Conservation (phyloP, 129 eudicot genomes). For the Lactuca saligna region DNA sequence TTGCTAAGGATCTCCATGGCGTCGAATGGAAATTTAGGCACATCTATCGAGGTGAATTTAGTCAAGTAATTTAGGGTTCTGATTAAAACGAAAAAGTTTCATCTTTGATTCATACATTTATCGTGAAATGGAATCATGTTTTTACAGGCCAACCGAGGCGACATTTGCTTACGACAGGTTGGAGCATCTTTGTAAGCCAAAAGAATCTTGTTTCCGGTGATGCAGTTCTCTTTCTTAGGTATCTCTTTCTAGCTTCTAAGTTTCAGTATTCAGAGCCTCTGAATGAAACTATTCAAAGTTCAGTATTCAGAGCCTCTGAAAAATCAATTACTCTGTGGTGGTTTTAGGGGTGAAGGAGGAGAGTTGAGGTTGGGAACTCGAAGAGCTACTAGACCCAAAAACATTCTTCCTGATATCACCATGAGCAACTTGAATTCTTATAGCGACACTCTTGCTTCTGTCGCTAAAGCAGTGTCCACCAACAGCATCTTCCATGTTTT, state of each 20-base stretch:
- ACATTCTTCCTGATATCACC: conserved; percentile 69
- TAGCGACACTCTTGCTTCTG: conserved; percentile 55
- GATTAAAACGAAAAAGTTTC: neutral
- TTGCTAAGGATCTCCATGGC: conserved; percentile 93
- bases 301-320: no score
- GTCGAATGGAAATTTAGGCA: conserved; percentile 95
- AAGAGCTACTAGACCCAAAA: conserved; percentile 81
- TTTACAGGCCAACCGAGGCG: conserved; percentile 93
- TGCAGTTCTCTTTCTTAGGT: conserved; percentile 97
- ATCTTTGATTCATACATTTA: neutral
- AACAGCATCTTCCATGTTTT: conserved; percentile 61
- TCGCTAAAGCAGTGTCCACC: conserved; percentile 64
- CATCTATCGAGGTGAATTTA: conserved; percentile 75
- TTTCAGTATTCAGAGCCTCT: no score
- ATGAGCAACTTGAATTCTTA: conserved; percentile 57
- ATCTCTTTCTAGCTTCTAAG: conserved; percentile 15
- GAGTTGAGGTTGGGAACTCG: conserved; percentile 78
- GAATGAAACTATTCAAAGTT: no score
- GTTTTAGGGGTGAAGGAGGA: conserved; percentile 80
- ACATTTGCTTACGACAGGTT: conserved; percentile 95
- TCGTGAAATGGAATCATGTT: conserved; percentile 9
- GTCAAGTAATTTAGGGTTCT: conserved; percentile 13
- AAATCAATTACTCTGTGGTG: conserved; percentile 12
- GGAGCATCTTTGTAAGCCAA: conserved; percentile 97
- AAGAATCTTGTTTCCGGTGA: conserved; percentile 89